These are phyloP conservation scores for Diplodia corticola DNA, from an alignment of 2,329 filamentous ascomycete species.

Conservation along the genomic window DNA sequence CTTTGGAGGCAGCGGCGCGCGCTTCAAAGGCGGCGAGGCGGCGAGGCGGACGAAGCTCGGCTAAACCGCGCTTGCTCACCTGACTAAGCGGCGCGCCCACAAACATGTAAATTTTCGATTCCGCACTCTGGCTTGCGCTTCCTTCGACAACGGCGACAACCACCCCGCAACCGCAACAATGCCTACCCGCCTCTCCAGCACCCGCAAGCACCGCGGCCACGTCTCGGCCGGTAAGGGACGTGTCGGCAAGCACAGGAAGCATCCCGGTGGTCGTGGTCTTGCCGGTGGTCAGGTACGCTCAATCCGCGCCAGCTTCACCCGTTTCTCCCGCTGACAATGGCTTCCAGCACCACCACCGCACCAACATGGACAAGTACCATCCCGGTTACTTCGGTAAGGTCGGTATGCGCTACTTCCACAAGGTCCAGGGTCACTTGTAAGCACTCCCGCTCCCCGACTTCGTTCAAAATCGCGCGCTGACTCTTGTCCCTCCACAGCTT, in stretches of 20 bases:
- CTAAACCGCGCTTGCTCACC: no score
- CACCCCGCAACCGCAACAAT: slow-evolving; percentile 39
- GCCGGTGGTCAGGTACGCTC: slow-evolving; percentile 77
- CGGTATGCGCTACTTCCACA: slow-evolving; percentile 74
- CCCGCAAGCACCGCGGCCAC: slow-evolving; percentile 89
- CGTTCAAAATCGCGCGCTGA: neutral
- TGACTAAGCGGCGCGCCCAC: no score
- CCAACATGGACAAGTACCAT: slow-evolving; percentile 91
- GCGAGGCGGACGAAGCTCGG: no score
- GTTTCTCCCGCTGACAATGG: neutral
- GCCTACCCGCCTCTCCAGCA: slow-evolving; percentile 75
- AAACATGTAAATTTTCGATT: no score
- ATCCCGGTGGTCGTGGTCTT: slow-evolving; percentile 69
- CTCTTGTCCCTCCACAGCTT: slow-evolving; percentile 51
- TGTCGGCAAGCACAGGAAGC: slow-evolving; percentile 97
- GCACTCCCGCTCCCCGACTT: neutral
- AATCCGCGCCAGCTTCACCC: neutral
- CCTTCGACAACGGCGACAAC: neutral
- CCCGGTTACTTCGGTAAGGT: slow-evolving; percentile 80
- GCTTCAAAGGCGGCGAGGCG: no score
- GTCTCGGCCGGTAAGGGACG: slow-evolving; percentile 97
- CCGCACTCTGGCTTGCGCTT: no score
- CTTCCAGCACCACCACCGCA: slow-evolving; percentile 81
- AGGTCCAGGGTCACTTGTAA: slow-evolving; percentile 76
- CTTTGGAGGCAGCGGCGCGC: no score